Conservation (phyloP, 495 filamentous ascomycete genomes). For the Penicillium arizonense region DNA sequence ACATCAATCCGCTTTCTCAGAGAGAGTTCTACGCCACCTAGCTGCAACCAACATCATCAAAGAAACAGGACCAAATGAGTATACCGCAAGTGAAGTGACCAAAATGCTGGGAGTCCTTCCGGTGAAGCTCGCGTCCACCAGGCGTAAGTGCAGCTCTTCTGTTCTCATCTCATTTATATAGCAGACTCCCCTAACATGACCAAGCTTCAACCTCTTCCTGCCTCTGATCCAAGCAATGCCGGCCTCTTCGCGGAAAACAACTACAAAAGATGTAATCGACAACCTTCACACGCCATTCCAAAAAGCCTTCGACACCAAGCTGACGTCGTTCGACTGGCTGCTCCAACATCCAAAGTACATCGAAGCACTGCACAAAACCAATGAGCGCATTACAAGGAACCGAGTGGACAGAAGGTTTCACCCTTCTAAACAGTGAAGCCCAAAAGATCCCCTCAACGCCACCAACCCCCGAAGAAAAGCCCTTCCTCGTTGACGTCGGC, state of each 20-base stretch:
- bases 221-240: constrained; percentile 28
- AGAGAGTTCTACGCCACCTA: constrained; percentile 46
- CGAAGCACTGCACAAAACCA: constrained; percentile 32
- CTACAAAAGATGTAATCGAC: constrained; percentile 39
- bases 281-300: constrained; percentile 37
- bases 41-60: constrained; percentile 34
- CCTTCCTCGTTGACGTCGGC: constrained; percentile 53
- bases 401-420: constrained; percentile 36
- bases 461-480: constrained; percentile 9
- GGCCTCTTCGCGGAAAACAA: constrained; percentile 36
- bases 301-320: constrained; percentile 39
- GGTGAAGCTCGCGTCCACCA: constrained; percentile 32
- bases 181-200: background rate
- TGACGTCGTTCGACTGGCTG: constrained; percentile 40
- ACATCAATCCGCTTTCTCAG: constrained; percentile 10
- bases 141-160: constrained; percentile 14
- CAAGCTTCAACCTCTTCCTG: constrained; percentile 34
- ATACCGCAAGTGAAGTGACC: constrained; percentile 31
- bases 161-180: background rate
- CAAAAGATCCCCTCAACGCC: constrained; percentile 6
- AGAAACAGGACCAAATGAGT: constrained; percentile 35
- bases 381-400: constrained; percentile 33
- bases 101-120: constrained; percentile 19
- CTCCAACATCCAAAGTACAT: constrained; percentile 36
- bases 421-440: constrained; percentile 16